Percentiles rank a stretch among this genome's conserved stretches.
Conservation (phyloP, 495 filamentous ascomycete species). For the Staphylotrichum tortipilum region DNA sequence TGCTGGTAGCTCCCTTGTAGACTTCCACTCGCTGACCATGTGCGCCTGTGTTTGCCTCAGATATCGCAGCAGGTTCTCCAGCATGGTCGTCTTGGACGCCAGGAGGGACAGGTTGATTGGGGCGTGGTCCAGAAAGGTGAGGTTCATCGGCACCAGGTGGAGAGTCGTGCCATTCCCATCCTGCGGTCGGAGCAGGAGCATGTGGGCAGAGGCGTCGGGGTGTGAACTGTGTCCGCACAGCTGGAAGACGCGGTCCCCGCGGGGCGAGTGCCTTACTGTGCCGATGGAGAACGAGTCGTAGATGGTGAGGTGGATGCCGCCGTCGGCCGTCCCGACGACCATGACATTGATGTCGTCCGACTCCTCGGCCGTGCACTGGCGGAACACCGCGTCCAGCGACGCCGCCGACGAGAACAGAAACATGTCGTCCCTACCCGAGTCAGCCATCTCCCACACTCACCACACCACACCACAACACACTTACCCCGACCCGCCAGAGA, state of each 20-base stretch:
- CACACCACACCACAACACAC: constrained; percentile 10
- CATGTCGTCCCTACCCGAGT: constrained; percentile 51
- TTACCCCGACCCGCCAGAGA: constrained; percentile 49
- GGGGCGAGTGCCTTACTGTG: constrained; percentile 39
- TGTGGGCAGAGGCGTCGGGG: constrained; percentile 64
- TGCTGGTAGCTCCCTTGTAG: constrained; percentile 67
- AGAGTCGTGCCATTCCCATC: constrained; percentile 28
- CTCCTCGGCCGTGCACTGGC: constrained; percentile 50
- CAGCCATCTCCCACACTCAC: constrained; percentile 7
- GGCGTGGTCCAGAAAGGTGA: constrained; percentile 71
- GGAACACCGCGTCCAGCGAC: constrained; percentile 63
- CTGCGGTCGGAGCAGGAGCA: constrained; percentile 48
- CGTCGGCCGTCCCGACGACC: constrained; percentile 66
- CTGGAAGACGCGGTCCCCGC: constrained; percentile 19
- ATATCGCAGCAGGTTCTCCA: constrained; percentile 80
- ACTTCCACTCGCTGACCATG: constrained; percentile 72
- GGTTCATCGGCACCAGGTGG: constrained; percentile 66
- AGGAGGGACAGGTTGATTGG: constrained; percentile 73
- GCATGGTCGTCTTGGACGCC: constrained; percentile 74
- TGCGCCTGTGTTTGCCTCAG: constrained; percentile 65
- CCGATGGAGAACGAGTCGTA: constrained; percentile 89
- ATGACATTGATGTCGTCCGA: constrained; percentile 74
- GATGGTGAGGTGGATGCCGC: constrained; percentile 72
- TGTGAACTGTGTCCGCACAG: constrained; percentile 61
- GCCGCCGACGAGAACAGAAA: constrained; percentile 57